phyloP scores from a whole-genome alignment of 192 early-diverging fungal species.

The Oehlia diaphana region DNA sequence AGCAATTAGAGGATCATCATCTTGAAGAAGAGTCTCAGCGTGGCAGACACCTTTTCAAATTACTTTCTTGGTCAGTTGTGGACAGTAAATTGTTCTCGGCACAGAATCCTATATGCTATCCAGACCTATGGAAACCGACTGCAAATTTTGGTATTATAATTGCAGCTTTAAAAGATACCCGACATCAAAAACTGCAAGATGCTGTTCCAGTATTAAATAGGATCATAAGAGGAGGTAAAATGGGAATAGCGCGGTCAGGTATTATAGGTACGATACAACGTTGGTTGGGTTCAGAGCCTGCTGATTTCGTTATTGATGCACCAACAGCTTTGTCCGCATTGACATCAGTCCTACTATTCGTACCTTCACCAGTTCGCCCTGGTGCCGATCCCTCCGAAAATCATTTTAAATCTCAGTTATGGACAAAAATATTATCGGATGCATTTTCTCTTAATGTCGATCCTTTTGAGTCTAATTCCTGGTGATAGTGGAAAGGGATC shows the following conservation, averaged over 20 bases:
- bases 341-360: no score
- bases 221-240: not conserved
- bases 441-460: no score
- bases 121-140: not conserved
- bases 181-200: not conserved
- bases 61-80: constrained; percentile 12
- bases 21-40: constrained; percentile 8
- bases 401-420: no score
- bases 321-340: no score
- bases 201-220: not conserved
- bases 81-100: constrained; percentile 6
- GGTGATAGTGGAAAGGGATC: no score
- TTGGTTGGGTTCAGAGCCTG: no score
- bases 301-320: no score
- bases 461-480: no score
- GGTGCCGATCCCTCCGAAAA: no score
- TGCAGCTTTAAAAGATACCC: constrained; percentile 11
- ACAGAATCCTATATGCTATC: not conserved
- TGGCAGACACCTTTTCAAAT: not conserved
- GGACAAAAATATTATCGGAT: no score
- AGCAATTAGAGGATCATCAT: not conserved
- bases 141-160: not conserved
- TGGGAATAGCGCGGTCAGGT: not conserved
- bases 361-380: no score
- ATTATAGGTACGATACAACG: constrained; percentile 6